phyloP scores from a whole-genome alignment of 2,329 filamentous ascomycete species.

The Colletotrichum costaricense region DNA sequence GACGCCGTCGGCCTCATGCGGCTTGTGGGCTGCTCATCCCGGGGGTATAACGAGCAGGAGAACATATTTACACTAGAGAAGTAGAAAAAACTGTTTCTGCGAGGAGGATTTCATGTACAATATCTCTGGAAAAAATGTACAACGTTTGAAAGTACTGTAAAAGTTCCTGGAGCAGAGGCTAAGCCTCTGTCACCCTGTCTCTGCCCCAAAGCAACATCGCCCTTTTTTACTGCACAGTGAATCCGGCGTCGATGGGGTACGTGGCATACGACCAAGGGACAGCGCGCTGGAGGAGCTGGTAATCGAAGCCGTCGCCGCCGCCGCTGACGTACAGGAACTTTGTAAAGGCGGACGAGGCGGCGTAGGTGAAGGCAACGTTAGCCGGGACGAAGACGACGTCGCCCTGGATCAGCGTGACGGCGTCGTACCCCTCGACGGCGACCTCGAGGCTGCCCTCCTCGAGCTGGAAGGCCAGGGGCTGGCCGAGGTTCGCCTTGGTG shows the following conservation, averaged over 20 bases:
- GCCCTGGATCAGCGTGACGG: constrained; percentile 39
- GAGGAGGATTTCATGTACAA: background rate
- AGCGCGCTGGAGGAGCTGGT: constrained; percentile 35
- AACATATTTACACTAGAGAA: constrained; percentile 6
- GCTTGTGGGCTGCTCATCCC: constrained; percentile 20
- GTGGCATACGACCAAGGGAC: constrained; percentile 13
- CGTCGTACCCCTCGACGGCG: constrained; percentile 38
- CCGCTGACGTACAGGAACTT: constrained; percentile 43
- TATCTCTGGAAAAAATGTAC: background rate
- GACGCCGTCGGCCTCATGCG: constrained; percentile 15
- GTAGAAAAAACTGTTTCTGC: background rate
- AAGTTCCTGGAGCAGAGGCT: background rate
- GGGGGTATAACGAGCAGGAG: constrained; percentile 1
- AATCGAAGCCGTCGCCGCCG: constrained; percentile 40
- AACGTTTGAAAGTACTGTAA: background rate
- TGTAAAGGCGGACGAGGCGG: constrained; percentile 40
- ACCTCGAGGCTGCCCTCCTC: constrained; percentile 42
- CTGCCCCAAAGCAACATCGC: background rate
- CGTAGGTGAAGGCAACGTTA: constrained; percentile 38
- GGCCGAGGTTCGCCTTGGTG: background rate
- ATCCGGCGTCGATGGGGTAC: constrained; percentile 18
- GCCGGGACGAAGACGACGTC: constrained; percentile 43
- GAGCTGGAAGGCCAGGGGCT: constrained; percentile 40
- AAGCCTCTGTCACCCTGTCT: too few species aligned
- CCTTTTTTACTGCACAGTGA: constrained; percentile 9